Evolutionary conservation across 2,329 filamentous ascomycete genomes (phyloP).

Genomic region (Sclerotinia sclerotiorum): DNA sequence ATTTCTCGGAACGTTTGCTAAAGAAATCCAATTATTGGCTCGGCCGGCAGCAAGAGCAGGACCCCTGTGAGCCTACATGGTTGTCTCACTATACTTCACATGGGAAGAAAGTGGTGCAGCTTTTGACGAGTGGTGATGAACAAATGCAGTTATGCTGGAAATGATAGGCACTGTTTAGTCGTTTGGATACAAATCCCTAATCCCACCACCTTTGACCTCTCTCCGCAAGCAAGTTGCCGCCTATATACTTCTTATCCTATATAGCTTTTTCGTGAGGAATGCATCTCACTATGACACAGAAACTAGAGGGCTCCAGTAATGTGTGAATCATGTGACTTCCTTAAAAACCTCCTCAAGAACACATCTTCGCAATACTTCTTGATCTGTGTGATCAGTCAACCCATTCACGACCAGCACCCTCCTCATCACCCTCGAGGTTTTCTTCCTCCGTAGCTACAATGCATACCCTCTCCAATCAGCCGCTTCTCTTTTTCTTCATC

Average conservation of each 20-base stretch:
- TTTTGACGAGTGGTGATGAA: too few relatives aligned
- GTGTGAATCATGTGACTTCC: not conserved
- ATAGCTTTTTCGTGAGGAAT: not conserved
- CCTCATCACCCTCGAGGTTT: conserved; percentile 40
- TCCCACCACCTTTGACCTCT: not conserved
- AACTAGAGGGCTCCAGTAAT: not conserved
- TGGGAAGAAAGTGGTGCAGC: too few relatives aligned
- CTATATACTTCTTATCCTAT: not conserved
- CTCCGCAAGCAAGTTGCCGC: not conserved
- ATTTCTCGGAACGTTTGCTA: not conserved
- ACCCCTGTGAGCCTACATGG: too few relatives aligned
- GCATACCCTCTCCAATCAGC: conserved; percentile 43
- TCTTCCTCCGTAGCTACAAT: conserved; percentile 42
- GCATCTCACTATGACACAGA: not conserved
- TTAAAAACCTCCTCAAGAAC: not conserved
- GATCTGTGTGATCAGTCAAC: too few relatives aligned
- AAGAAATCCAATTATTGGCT: not conserved
- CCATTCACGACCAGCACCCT: conserved; percentile 22
- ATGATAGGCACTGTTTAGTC: too few relatives aligned
- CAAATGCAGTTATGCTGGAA: too few relatives aligned
- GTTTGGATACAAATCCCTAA: not conserved
- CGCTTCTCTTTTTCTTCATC: conserved; percentile 44
- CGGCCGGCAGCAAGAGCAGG: not conserved
- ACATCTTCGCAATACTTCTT: not conserved
- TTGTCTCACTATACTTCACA: too few relatives aligned